Percentiles rank a stretch among this genome's conserved stretches.
These are phyloP conservation scores for Lichtheimia corymbifera DNA, from an alignment of 371 early-diverging fungal species.

Conservation along the genomic window DNA sequence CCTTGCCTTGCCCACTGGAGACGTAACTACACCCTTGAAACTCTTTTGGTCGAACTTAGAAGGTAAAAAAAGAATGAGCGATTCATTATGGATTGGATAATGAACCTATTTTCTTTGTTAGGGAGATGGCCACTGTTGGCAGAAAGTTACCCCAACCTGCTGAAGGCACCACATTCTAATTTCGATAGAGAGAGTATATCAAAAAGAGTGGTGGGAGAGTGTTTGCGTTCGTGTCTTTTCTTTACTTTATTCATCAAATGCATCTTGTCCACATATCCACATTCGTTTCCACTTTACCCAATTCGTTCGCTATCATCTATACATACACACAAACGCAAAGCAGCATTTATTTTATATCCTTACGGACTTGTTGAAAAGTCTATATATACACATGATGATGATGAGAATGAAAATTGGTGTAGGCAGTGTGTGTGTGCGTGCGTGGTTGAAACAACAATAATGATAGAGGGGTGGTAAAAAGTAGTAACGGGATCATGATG, in stretches of 20 bases:
- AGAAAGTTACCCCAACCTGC: constrained; percentile 89
- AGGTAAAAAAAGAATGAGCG: constrained; percentile 53
- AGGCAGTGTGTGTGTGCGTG: too few relatives aligned
- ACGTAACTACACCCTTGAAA: constrained; percentile 76
- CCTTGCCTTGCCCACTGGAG: constrained; percentile 83
- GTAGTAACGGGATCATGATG: neutral
- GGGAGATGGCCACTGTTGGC: constrained; percentile 84
- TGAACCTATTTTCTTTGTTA: constrained; percentile 22
- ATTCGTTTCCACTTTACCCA: neutral
- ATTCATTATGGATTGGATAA: neutral
- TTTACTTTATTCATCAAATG: constrained; percentile 3
- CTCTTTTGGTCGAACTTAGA: constrained; percentile 83
- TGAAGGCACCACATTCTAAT: constrained; percentile 74
- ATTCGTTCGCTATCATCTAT: neutral
- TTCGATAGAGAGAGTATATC: constrained; percentile 1
- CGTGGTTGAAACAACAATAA: too few relatives aligned
- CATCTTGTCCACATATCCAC: constrained; percentile 4
- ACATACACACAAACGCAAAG: neutral
- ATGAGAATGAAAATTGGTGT: too few relatives aligned
- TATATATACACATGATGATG: too few relatives aligned
- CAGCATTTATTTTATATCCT: neutral
- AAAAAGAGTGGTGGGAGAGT: constrained; percentile 1
- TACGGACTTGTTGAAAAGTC: too few relatives aligned
- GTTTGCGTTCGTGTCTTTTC: neutral
- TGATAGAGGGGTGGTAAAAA: too few relatives aligned